Evolutionary conservation across 164 flowering plant species (phyloP), one percentile per base, ranked within the genome.

Genomic region (Kingdonia uniflora): DNA sequence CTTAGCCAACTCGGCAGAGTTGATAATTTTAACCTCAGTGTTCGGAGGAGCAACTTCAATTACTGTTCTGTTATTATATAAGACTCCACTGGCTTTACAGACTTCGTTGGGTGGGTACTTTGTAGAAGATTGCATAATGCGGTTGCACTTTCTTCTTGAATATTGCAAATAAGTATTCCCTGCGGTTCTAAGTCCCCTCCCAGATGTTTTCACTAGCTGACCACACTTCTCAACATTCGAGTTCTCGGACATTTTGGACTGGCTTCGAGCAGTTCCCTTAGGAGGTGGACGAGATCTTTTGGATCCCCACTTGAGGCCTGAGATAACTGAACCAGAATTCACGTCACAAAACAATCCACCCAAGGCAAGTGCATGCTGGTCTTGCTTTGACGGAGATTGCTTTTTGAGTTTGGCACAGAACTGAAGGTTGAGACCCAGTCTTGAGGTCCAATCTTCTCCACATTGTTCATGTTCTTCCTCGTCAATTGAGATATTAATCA

Each of bases 371-470:
- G 80, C 76, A 65, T 70, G 81, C 56, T 68, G 74, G 55, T 78
- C 69, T 68, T 71, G 73, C 68, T 66, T 70, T 12, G 79, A 64
- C 39, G 82, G 70, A 39, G 68, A 77, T 41, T 63, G 56, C 68
- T 79, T 88, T 52, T 78, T 76, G 42, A 77, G 65, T 64, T 72
- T 81, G 51, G 79, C 79, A 68, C 72, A 76, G 56, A 76, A 57
- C 40, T 62, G 75, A 39, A 94, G 65, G 72, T 89, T 94, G 50
- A 94, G 56, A 52, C 80, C 85, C 54, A 94, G 61, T 61, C 61
- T 69, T 20, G 92, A 75, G 55, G 95, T 89, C 99, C 99, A 94
- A 64, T 86, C 95, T 74, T 84, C 85, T 14, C 56, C 62, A 61
- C 70, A 64, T 59, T 69, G 74, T 54, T 66, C 70, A 39, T 58